Evolutionary conservation across 176 grass and related monocot genomes (phyloP).

Genomic region (Neostapfia colusana): DNA sequence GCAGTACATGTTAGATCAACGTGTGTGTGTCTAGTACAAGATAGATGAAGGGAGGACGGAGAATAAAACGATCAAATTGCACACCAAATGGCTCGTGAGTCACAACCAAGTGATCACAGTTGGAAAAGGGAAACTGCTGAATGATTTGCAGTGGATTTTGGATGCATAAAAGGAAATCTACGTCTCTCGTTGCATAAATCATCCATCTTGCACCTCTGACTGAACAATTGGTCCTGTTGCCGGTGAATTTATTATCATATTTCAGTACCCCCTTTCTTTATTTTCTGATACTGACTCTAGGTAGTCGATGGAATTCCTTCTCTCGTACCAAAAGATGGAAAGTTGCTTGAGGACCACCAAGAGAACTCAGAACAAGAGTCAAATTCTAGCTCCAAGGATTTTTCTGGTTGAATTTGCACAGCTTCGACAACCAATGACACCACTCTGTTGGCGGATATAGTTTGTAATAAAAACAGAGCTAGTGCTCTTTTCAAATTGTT

Average conservation of each 20-base stretch:
- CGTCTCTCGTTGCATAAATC: neutral
- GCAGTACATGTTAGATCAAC: neutral
- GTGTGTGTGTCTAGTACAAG: neutral
- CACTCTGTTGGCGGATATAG: neutral
- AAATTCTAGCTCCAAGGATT: neutral
- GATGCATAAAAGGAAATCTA: neutral
- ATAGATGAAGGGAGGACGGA: slow-evolving; percentile 1
- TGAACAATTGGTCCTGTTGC: neutral
- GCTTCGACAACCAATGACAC: neutral
- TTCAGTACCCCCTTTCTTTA: slow-evolving; percentile 11
- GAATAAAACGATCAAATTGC: slow-evolving; percentile 2
- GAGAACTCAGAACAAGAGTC: slow-evolving; percentile 41
- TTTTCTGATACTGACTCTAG: slow-evolving; percentile 31
- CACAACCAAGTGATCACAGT: neutral
- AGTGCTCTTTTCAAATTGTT: neutral
- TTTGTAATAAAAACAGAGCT: neutral
- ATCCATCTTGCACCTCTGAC: neutral
- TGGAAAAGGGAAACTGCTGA: neutral
- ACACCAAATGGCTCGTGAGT: neutral
- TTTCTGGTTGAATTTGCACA: slow-evolving; percentile 15
- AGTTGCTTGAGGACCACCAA: slow-evolving; percentile 52
- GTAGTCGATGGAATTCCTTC: slow-evolving; percentile 73
- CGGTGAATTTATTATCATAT: neutral
- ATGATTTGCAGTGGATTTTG: neutral
- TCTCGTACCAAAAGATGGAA: slow-evolving; percentile 75